A percentile compares a stretch with the other conserved stretches of the same genome.
phyloP scores from a whole-genome alignment of 179 eudicot species.

The Nepenthes alata region DNA sequence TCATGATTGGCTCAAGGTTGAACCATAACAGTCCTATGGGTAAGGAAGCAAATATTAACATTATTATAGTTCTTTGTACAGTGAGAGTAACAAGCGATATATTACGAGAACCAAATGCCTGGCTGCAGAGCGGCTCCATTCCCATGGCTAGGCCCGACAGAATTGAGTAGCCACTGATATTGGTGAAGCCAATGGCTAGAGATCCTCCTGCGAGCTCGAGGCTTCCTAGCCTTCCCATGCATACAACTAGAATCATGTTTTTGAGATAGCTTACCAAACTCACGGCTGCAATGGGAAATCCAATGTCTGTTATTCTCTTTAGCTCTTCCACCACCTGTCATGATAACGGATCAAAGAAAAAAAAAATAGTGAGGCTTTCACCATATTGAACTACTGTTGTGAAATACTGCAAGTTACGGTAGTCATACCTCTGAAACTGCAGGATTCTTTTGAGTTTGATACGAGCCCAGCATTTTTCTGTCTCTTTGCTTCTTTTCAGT shows the following conservation, averaged over 20 bases:
- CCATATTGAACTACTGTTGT: background rate
- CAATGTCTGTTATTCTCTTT: slow-evolving; percentile 48
- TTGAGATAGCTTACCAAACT: slow-evolving; percentile 52
- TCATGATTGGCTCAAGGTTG: slow-evolving; percentile 64
- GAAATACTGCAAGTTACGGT: slow-evolving; percentile 2
- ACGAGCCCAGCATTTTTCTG: slow-evolving; percentile 26
- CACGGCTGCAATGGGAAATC: slow-evolving; percentile 55
- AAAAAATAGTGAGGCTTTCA: background rate
- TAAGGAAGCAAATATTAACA: slow-evolving; percentile 47
- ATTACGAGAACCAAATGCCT: slow-evolving; percentile 72
- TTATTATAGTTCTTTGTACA: slow-evolving; percentile 49
- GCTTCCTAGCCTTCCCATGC: slow-evolving; percentile 84
- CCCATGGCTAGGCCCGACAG: slow-evolving; percentile 81
- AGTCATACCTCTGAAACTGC: slow-evolving; percentile 45
- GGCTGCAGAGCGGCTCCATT: slow-evolving; percentile 92
- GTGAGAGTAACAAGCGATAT: slow-evolving; percentile 29
- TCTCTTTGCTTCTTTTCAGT: slow-evolving; percentile 6
- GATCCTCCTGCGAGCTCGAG: slow-evolving; percentile 88
- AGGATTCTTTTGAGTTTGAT: slow-evolving; percentile 23
- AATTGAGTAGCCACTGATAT: slow-evolving; percentile 85
- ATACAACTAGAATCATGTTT: slow-evolving; percentile 64
- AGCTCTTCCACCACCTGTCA: slow-evolving; percentile 37
- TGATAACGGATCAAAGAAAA: background rate
- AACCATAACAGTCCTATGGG: slow-evolving; percentile 66
- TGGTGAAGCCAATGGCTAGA: slow-evolving; percentile 86